A percentile compares a stretch with the other conserved stretches of the same genome.
phyloP scores from a whole-genome alignment of 2,329 filamentous ascomycete genomes.

The Trichothecium sympodiale region DNA sequence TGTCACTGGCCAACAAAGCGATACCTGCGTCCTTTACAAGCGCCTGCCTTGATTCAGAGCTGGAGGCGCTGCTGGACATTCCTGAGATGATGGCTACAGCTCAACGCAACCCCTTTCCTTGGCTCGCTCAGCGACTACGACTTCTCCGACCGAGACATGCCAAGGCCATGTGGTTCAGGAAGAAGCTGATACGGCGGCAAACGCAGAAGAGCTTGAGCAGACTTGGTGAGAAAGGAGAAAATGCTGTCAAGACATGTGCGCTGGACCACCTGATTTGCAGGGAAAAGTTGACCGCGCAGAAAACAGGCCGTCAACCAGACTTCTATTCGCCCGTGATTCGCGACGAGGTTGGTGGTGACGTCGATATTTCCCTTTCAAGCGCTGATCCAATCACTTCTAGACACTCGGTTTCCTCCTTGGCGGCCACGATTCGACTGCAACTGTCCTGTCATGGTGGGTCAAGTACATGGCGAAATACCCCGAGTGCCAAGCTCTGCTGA shows the following conservation, averaged over 20 bases:
- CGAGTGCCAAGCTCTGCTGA: slow-evolving; percentile 13
- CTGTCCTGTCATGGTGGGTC: slow-evolving; percentile 17
- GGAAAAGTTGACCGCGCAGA: slow-evolving; percentile 19
- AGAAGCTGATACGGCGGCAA: slow-evolving; percentile 11
- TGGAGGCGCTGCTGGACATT: slow-evolving; percentile 12
- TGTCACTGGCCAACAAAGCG: too few relatives aligned
- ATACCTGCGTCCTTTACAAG: slow-evolving; percentile 6
- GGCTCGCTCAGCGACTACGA: slow-evolving; percentile 10
- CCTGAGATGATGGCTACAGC: slow-evolving; percentile 15
- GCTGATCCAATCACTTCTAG: slow-evolving; percentile 4
- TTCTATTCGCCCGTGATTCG: slow-evolving; percentile 20
- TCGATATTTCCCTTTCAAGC: background rate
- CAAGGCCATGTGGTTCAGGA: slow-evolving; percentile 13
- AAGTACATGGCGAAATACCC: slow-evolving; percentile 15
- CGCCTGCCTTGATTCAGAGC: slow-evolving; percentile 8
- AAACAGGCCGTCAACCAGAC: slow-evolving; percentile 15
- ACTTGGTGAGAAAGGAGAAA: slow-evolving; percentile 6
- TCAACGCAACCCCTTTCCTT: slow-evolving; percentile 12
- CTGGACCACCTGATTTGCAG: slow-evolving; percentile 22
- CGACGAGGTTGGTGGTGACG: slow-evolving; percentile 18
- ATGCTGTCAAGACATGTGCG: slow-evolving; percentile 10
- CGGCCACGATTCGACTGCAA: slow-evolving; percentile 18
- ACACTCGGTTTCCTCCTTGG: slow-evolving; percentile 17
- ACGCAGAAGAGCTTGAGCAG: slow-evolving; percentile 10
- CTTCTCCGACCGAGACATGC: slow-evolving; percentile 14